phyloP scores from a whole-genome alignment of 2,329 filamentous ascomycete species.

The Aspergillus transmontanensis region DNA sequence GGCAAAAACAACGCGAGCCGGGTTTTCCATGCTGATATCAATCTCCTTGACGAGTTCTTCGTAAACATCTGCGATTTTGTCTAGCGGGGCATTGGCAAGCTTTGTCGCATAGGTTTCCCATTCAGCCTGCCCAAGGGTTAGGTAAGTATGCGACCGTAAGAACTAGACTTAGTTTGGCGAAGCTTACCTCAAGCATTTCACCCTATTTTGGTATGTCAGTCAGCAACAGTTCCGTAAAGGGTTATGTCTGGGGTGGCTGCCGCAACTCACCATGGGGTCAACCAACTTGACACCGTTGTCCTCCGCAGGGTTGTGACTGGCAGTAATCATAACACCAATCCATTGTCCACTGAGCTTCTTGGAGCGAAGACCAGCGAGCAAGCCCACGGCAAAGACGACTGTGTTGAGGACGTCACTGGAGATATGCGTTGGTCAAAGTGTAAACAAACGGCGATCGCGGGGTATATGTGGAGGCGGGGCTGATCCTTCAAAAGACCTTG shows the following conservation, averaged over 20 bases:
- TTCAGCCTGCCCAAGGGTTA: constrained; percentile 56
- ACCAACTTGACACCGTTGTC: constrained; percentile 96
- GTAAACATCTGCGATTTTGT: constrained; percentile 78
- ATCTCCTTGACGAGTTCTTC: constrained; percentile 72
- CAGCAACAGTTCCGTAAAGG: neutral
- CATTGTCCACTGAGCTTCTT: constrained; percentile 86
- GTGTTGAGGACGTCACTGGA: constrained; percentile 78
- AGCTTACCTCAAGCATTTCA: constrained; percentile 85
- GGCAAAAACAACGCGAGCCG: constrained; percentile 83
- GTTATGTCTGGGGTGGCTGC: neutral
- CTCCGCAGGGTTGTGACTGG: constrained; percentile 84
- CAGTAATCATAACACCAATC: constrained; percentile 96
- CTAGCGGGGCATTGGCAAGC: constrained; percentile 80
- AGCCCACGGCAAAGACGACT: constrained; percentile 87
- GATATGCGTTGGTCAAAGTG: constrained; percentile 33
- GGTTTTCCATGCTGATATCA: constrained; percentile 70
- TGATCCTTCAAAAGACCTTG: constrained; percentile 25
- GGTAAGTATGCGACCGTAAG: constrained; percentile 17
- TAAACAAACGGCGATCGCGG: constrained; percentile 36
- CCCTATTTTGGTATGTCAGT: constrained; percentile 53
- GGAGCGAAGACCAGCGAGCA: constrained; percentile 84
- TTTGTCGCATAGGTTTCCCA: constrained; percentile 90
- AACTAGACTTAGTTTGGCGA: neutral
- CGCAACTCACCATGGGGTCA: constrained; percentile 72
- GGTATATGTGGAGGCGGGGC: constrained; percentile 32